Base-by-base conservation (phyloP, 805 yeast genomes). In the Barnettozyma siamensis region DNA sequence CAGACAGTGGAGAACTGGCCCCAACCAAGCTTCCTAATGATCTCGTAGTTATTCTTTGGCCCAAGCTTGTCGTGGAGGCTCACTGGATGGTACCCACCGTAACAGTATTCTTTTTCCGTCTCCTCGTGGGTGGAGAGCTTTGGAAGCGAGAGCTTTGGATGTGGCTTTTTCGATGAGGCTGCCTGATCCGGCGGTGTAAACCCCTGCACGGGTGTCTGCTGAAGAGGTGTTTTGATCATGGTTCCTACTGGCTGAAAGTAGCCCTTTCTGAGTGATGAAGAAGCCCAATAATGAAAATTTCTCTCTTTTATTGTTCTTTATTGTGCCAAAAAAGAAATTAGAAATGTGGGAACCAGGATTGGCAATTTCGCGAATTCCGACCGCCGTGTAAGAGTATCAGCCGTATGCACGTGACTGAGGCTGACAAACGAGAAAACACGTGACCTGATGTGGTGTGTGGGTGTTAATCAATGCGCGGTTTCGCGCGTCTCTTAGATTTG, bases 1-100 rank as follows among this genome's bases (percentile, higher is more conserved):
- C 85, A 80, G n/a, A 80, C 86, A 2, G 85, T 78, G 31, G 82
- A 75, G 50, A 80, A 80, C 53, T 79, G 83, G 28, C 87, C 86
- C 83, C 83, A 78, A 3, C 87, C 87, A 8, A 80, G 62, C 55
- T 79, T 79, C 23, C 83, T 62, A 17, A 75, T 63, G 20, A 78
- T 60, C 8, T 62, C 53, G 55, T 78, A 78, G 21, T 69, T 63
- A 41, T 66, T 62, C 35, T 64, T 57, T 7, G 65, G 55, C 31
- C 75, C 75, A 51, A 76, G 75, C 13, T 60, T 54, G 49, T 80
- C 85, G 24, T 80, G 78, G 24, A 75, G 67, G 42, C 50, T 63
- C 4, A 79, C 79, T 2, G 84, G 81, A 53, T 79, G 84, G 58
- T 79, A 79, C 2, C 87, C 87, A 12, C 84, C 85, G 6, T 60